Evolutionary conservation across 2,329 filamentous ascomycete genomes (phyloP).

Genomic region (Periconia macrospinosa): DNA sequence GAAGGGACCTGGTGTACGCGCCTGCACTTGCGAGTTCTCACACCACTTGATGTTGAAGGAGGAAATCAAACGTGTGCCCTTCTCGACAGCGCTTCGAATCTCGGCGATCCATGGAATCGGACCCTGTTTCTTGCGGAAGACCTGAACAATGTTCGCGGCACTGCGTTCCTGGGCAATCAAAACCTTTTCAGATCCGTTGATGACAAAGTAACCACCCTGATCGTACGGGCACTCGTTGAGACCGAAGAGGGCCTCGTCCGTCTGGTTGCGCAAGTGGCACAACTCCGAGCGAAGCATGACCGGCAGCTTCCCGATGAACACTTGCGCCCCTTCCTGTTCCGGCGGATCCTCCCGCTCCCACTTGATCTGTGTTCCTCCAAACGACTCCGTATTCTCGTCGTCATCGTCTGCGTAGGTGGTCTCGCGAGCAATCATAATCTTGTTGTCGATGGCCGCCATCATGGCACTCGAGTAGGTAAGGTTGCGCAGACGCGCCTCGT

Average conservation of each 20-base stretch:
- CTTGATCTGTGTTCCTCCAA: conserved; percentile 40
- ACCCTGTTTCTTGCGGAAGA: conserved; percentile 98
- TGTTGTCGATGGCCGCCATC: conserved; percentile 85
- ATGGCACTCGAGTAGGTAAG: conserved; percentile 92
- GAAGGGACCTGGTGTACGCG: conserved; percentile 80
- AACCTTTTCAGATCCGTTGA: conserved; percentile 98
- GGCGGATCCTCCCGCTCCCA: conserved; percentile 56
- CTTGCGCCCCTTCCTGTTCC: conserved; percentile 64
- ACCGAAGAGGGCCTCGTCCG: conserved; percentile 82
- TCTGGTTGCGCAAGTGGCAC: conserved; percentile 82
- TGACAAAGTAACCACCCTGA: conserved; percentile 97
- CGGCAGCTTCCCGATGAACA: conserved; percentile 93
- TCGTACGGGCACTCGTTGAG: conserved; percentile 98
- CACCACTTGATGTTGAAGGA: conserved; percentile 89
- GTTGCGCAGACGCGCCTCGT: conserved; percentile 94
- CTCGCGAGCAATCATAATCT: conserved; percentile 81
- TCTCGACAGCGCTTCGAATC: conserved; percentile 94
- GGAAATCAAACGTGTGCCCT: conserved; percentile 91
- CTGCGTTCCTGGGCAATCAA: conserved; percentile 96
- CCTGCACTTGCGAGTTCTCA: conserved; percentile 78
- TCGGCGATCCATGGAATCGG: conserved; percentile 92
- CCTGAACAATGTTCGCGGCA: conserved; percentile 97
- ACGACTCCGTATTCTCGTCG: conserved; percentile 56
- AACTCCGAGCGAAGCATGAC: conserved; percentile 99
- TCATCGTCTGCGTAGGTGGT: conserved; percentile 68